These are phyloP conservation scores for Aspergillus sclerotioniger DNA, from an alignment of 495 filamentous ascomycete genomes.

Conservation along the genomic window DNA sequence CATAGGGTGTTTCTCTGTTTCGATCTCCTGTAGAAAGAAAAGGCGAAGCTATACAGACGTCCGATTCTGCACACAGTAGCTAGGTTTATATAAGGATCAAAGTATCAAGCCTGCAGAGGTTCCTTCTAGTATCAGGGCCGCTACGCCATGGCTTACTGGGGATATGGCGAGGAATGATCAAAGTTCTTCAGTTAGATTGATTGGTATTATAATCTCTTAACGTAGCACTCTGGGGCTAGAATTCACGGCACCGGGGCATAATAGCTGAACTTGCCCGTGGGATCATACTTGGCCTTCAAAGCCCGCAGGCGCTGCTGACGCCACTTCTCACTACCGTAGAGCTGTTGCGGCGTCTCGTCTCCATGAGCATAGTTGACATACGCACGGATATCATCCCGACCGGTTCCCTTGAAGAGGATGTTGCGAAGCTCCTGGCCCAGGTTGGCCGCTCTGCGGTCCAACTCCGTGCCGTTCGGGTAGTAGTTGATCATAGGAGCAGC, in stretches of 20 bases:
- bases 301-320: conserved; percentile 36
- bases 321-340: conserved; percentile 55
- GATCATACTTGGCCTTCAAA: conserved; percentile 59
- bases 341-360: conserved; percentile 40
- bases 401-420: conserved; percentile 40
- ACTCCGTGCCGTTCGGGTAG: conserved; percentile 22
- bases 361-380: conserved; percentile 65
- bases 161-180: too few relatives aligned
- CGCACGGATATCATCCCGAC: conserved; percentile 32
- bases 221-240: too few relatives aligned
- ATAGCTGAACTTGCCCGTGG: conserved; percentile 49
- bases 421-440: conserved; percentile 44
- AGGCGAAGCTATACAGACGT: too few relatives aligned
- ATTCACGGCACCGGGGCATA: conserved; percentile 43
- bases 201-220: too few relatives aligned
- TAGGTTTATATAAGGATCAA: too few relatives aligned
- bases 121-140: too few relatives aligned
- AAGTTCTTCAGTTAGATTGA: too few relatives aligned
- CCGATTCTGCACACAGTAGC: too few relatives aligned
- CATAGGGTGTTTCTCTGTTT: too few relatives aligned
- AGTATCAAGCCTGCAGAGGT: too few relatives aligned
- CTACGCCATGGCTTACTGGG: too few relatives aligned
- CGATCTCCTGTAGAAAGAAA: too few relatives aligned
- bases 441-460: conserved; percentile 29
- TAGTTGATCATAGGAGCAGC: conserved; percentile 43